A percentile compares a stretch with the other conserved stretches of the same genome.
Conservation (phyloP, 805 yeast genomes). For the Yueomyces sinensis region DNA sequence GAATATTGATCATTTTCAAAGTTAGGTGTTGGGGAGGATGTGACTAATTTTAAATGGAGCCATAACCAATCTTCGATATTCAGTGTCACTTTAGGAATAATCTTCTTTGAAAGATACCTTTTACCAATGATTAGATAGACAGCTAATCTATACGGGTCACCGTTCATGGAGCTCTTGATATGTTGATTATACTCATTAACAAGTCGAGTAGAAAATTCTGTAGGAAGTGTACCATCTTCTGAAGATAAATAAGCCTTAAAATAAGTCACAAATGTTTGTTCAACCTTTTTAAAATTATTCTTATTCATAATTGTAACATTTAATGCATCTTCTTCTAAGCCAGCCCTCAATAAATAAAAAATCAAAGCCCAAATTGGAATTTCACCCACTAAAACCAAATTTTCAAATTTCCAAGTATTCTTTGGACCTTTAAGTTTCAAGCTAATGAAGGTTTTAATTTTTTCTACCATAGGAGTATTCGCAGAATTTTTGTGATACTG, state of each 20-base stretch:
- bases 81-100: constrained; percentile 54
- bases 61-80: constrained; percentile 95
- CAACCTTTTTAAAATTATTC: constrained; percentile 70
- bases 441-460: constrained; percentile 50
- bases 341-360: constrained; percentile 75
- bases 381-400: constrained; percentile 59
- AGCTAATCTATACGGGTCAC: constrained; percentile 84
- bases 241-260: constrained; percentile 56
- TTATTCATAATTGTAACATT: constrained; percentile 50
- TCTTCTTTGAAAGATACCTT: constrained; percentile 57
- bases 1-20: constrained; percentile 61
- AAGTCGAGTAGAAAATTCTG: constrained; percentile 54
- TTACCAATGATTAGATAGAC: constrained; percentile 89
- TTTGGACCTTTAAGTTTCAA: constrained; percentile 30
- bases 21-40: constrained; percentile 32
- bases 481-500: constrained; percentile 45
- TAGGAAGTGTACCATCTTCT: constrained; percentile 41
- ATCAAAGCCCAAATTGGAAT: constrained; percentile 90
- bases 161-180: constrained; percentile 50
- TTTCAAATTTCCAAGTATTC: constrained; percentile 38
- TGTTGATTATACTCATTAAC: constrained; percentile 75
- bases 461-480: constrained; percentile 42
- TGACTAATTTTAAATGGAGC: constrained; percentile 72
- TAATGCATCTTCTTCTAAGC: constrained; percentile 66
- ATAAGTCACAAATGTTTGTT: constrained; percentile 70